Percentiles rank a stretch among this genome's conserved stretches.
Conservation (phyloP, 2,329 filamentous ascomycete genomes). For the Helicocarpus griseus region DNA sequence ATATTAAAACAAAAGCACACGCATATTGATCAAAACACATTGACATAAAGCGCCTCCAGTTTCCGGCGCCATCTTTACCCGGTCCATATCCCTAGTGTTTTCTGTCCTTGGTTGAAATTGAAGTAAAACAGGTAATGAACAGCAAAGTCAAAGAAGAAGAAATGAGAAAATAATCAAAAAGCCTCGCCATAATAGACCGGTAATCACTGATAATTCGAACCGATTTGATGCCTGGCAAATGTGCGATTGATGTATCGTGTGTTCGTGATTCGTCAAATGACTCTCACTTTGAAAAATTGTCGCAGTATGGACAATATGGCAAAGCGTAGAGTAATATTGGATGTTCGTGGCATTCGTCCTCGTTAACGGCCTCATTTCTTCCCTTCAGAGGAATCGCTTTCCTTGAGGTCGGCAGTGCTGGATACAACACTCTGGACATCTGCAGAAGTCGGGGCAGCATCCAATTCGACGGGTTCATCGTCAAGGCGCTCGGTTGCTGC, state of each 20-base stretch:
- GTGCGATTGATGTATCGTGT: not conserved
- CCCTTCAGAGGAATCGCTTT: not conserved
- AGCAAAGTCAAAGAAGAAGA: not conserved
- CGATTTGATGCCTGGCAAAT: not conserved
- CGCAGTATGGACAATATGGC: not conserved
- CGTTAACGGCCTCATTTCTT: not conserved
- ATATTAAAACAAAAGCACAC: not conserved
- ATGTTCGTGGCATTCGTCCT: not conserved
- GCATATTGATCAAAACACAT: not conserved
- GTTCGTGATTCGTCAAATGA: not conserved
- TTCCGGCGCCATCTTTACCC: not conserved
- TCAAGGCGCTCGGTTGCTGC: slow-evolving; percentile 19
- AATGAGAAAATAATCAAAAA: not conserved
- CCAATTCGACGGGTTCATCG: slow-evolving; percentile 26
- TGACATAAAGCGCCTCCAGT: not conserved
- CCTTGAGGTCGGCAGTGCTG: slow-evolving; percentile 17
- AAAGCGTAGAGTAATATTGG: not conserved
- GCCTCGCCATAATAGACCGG: not conserved
- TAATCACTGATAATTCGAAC: no score
- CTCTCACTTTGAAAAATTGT: not conserved
- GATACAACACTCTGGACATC: slow-evolving; percentile 29
- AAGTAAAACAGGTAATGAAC: not conserved
- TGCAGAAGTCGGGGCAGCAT: slow-evolving; percentile 19
- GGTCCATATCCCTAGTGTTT: not conserved
- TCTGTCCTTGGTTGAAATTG: not conserved